These are phyloP conservation scores for Fragilaria crotonensis DNA, from an alignment of 108 stramenopile species.

Conservation along the genomic window DNA sequence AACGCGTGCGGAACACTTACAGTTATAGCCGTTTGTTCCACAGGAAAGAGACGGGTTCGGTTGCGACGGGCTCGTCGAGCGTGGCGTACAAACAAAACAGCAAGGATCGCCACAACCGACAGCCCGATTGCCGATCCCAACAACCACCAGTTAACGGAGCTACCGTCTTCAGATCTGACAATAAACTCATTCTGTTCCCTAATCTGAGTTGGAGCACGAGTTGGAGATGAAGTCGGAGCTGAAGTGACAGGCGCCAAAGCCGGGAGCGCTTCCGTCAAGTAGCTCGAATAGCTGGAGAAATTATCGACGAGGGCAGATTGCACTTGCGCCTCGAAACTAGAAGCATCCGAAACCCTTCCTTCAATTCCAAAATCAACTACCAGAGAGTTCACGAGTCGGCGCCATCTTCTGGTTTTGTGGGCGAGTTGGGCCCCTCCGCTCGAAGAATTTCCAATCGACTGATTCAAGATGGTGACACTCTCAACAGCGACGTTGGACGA, in stretches of 20 bases:
- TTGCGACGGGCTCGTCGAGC: background rate
- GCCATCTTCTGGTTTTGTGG: too few relatives aligned
- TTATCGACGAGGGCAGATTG: background rate
- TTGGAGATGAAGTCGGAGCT: background rate
- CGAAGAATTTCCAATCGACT: background rate
- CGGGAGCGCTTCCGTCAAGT: constrained; percentile 17
- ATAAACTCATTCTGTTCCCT: background rate
- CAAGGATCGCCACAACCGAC: background rate
- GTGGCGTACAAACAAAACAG: background rate
- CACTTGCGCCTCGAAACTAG: background rate
- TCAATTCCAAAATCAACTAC: background rate
- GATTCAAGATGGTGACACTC: background rate
- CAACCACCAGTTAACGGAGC: background rate
- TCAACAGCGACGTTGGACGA: background rate
- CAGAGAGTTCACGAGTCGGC: background rate
- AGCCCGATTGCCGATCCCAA: background rate
- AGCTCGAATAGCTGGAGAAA: background rate
- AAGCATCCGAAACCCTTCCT: background rate
- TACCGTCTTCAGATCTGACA: background rate
- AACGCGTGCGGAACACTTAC: background rate
- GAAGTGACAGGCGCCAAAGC: background rate
- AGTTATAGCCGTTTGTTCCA: background rate
- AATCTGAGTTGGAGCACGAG: background rate
- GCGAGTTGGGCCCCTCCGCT: too few relatives aligned
- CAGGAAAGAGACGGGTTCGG: background rate